Evolutionary conservation across 306 rosid genomes (phyloP).

Genomic region (Medicago truncatula): MtrunA17r5.0-ANR NC_053046.1:32970001-32970500

Average conservation of each 20-base stretch:
- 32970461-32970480: not conserved
- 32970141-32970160: not conserved
- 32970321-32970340: too few species aligned
- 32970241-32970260: conserved; percentile 85
- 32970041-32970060: conserved; percentile 5
- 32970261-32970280: conserved; percentile 71
- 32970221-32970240: conserved; percentile 97
- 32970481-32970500: not conserved
- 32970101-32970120: conserved; percentile 7
- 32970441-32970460: not conserved
- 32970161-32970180: conserved; percentile 17
- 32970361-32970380: conserved; percentile 29
- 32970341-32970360: not conserved
- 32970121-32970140: not conserved
- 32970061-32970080: too few species aligned
- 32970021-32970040: conserved; percentile 22
- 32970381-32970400: conserved; percentile 25
- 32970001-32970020: not conserved
- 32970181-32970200: conserved; percentile 3
- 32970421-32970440: conserved; percentile 1
- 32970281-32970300: conserved; percentile 5
- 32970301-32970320: too few species aligned
- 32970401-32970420: not conserved
- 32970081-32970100: not conserved
- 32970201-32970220: conserved; percentile 84